Evolutionary conservation across 164 flowering plant species (phyloP).

Genomic region (Santalum album): DNA sequence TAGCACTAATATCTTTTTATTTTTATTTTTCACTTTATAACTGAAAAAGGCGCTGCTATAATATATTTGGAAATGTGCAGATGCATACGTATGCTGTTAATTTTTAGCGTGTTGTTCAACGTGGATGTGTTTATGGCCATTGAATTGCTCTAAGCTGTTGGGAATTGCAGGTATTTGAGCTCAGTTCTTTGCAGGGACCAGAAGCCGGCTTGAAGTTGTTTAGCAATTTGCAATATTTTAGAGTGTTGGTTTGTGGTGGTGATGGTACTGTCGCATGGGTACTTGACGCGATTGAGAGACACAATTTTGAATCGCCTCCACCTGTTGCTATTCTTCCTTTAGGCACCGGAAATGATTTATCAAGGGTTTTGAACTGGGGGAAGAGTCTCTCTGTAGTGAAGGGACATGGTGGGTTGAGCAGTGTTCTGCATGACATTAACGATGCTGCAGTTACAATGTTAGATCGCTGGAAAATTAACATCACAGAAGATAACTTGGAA

Average conservation of each 20-base stretch:
- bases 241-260: conserved; percentile 80
- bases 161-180: conserved; percentile 52
- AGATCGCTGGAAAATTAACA: conserved; percentile 64
- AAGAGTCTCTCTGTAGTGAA: conserved; percentile 52
- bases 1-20: too few species aligned
- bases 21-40: too few species aligned
- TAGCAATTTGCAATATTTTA: conserved; percentile 41
- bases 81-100: too few species aligned
- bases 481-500: conserved; percentile 33
- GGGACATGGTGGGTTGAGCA: conserved; percentile 54
- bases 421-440: conserved; percentile 46
- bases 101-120: too few species aligned
- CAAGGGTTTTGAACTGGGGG: conserved; percentile 74
- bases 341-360: conserved; percentile 80
- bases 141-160: neutral
- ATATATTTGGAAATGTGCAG: too few species aligned
- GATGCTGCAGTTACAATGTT: conserved; percentile 71
- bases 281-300: conserved; percentile 67
- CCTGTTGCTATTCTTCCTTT: conserved; percentile 73
- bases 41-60: too few species aligned
- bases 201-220: conserved; percentile 59
- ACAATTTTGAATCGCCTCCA: conserved; percentile 75
- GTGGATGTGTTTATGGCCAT: too few species aligned
- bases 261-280: conserved; percentile 90
- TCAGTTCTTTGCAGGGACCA: conserved; percentile 54